Conservation (phyloP, 495 filamentous ascomycete species). For the Rusavskia elegans region DNA sequence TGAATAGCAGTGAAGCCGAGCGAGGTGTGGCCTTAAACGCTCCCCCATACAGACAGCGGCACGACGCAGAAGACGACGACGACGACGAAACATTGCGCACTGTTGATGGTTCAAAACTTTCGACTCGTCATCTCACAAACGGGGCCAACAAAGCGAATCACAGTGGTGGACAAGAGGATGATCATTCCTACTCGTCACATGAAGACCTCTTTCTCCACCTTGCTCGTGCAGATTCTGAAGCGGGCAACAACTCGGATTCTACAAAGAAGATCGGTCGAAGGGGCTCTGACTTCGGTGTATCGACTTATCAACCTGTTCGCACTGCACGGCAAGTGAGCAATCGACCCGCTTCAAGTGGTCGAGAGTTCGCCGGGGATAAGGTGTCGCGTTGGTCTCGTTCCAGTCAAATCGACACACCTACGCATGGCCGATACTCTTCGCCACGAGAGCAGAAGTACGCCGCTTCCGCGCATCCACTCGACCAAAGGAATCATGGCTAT, state of each 20-base stretch:
- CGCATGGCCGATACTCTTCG: slow-evolving; percentile 4
- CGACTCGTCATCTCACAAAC: slow-evolving; percentile 4
- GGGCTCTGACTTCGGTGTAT: slow-evolving; percentile 29
- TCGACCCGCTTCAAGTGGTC: neutral
- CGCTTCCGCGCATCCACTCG: slow-evolving; percentile 34
- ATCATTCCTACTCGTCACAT: slow-evolving; percentile 20
- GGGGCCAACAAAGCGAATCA: slow-evolving; percentile 15
- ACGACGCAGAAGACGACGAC: neutral
- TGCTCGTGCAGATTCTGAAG: slow-evolving; percentile 35
- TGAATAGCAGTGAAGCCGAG: neutral
- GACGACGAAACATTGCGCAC: slow-evolving; percentile 21
- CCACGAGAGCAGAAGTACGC: slow-evolving; percentile 23
- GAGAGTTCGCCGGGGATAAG: neutral
- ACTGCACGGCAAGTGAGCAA: neutral
- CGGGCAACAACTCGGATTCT: slow-evolving; percentile 28
- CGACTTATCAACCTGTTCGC: slow-evolving; percentile 15
- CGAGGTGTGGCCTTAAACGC: neutral
- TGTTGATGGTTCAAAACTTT: slow-evolving; percentile 8
- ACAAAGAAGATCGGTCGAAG: slow-evolving; percentile 27
- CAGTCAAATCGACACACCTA: slow-evolving; percentile 2
- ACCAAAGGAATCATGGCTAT: slow-evolving; percentile 27
- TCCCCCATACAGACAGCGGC: neutral
- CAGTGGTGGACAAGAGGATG: slow-evolving; percentile 16
- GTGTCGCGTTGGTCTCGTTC: slow-evolving; percentile 1
- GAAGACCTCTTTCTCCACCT: slow-evolving; percentile 53